phyloP scores from a whole-genome alignment of 2,329 filamentous ascomycete genomes.

The Fusarium succisae region DNA sequence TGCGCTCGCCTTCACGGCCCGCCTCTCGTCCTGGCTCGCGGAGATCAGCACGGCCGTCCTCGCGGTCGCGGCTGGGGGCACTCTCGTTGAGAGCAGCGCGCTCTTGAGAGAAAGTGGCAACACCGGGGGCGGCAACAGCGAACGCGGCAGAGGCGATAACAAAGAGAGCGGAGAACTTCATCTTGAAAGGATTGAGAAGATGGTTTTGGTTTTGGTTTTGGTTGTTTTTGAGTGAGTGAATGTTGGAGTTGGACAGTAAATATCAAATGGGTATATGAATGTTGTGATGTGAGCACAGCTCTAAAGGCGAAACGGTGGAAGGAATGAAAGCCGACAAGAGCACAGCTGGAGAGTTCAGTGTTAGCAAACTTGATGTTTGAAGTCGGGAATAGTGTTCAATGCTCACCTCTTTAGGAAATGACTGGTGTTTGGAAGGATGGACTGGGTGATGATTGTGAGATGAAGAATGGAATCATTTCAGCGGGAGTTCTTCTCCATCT shows the following conservation, averaged over 20 bases:
- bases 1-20: background rate
- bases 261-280: conserved; percentile 17
- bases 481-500: background rate
- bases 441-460: conserved; percentile 4
- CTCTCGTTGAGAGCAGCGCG: conserved; percentile 20
- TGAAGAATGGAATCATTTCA: background rate
- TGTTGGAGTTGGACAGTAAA: conserved; percentile 13
- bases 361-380: background rate
- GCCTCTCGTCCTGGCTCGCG: background rate
- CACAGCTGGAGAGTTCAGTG: conserved; percentile 20
- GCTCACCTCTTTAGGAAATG: conserved; percentile 35
- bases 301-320: conserved; percentile 20
- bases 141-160: conserved; percentile 56
- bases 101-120: conserved; percentile 38
- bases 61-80: background rate
- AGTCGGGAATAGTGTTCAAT: background rate
- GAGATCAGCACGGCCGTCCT: background rate
- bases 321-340: conserved; percentile 31
- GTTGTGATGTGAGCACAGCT: conserved; percentile 36
- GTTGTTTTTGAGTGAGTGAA: background rate
- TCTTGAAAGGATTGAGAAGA: conserved; percentile 49
- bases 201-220: background rate
- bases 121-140: conserved; percentile 55
- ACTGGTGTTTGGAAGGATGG: conserved; percentile 24
- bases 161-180: conserved; percentile 60